phyloP scores from a whole-genome alignment of 371 early-diverging fungal genomes.

The Zychaea mexicana region DNA sequence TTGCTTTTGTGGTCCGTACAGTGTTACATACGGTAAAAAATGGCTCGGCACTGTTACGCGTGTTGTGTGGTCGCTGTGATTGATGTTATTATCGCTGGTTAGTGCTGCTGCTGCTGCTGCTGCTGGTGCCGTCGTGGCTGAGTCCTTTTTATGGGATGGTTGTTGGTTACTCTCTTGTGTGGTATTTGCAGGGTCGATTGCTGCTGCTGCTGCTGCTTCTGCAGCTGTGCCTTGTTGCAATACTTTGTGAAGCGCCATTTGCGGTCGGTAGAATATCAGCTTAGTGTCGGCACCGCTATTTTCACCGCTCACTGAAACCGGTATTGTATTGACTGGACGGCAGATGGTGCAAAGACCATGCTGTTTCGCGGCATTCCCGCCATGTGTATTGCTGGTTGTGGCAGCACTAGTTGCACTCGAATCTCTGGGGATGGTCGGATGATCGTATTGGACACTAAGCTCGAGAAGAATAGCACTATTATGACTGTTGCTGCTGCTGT shows the following conservation, averaged over 20 bases:
- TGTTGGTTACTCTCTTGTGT: too few species aligned
- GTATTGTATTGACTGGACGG: not conserved
- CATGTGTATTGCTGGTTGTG: too few species aligned
- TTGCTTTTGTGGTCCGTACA: constrained; percentile 18
- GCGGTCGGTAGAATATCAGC: constrained; percentile 19
- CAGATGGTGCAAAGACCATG: constrained; percentile 14
- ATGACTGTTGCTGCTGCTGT: too few species aligned
- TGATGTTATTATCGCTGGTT: not conserved
- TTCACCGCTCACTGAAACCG: not conserved
- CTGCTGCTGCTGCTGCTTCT: not conserved
- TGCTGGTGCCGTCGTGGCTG: not conserved
- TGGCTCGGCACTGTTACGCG: constrained; percentile 8
- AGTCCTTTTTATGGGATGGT: too few species aligned
- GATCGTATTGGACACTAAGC: constrained; percentile 12
- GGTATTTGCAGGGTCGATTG: not conserved
- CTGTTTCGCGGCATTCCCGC: too few species aligned
- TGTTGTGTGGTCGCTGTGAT: not conserved
- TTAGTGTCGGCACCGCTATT: not conserved
- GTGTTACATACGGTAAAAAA: constrained; percentile 16
- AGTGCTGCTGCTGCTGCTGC: not conserved
- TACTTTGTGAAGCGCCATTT: constrained; percentile 15
- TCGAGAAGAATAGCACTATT: constrained; percentile 17
- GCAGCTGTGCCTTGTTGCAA: constrained; percentile 3
- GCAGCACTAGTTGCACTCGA: not conserved
- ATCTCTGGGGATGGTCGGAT: constrained; percentile 3